Conservation (phyloP, 305 asterid species). For the Fraxinus floribunda region DNA sequence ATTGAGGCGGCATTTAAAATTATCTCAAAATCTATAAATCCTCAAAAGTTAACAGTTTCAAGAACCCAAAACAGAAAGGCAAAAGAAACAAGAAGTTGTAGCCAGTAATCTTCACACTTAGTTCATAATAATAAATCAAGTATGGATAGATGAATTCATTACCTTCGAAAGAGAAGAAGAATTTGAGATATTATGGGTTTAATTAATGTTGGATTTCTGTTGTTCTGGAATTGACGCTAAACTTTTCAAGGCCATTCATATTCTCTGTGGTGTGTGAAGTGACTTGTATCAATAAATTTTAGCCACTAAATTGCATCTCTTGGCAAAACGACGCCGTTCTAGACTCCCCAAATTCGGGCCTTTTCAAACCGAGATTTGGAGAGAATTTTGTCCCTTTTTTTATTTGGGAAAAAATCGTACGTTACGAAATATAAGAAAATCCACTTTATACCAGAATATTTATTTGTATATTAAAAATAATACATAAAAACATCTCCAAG, state of each 20-base stretch:
- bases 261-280: constrained; percentile 7
- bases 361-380: neutral
- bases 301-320: constrained; percentile 16
- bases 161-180: neutral
- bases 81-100: neutral
- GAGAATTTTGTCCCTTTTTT: neutral
- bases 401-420: neutral
- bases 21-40: neutral
- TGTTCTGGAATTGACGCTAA: constrained; percentile 12
- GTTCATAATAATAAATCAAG: neutral
- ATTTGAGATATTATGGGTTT: neutral
- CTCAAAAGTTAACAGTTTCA: neutral
- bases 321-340: constrained; percentile 22
- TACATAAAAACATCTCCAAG: too few relatives aligned
- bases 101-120: neutral
- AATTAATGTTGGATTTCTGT: neutral
- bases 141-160: neutral
- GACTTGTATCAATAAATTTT: neutral
- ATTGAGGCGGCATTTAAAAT: constrained; percentile 18
- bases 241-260: constrained; percentile 41
- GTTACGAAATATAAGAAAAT: too few relatives aligned
- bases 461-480: too few relatives aligned
- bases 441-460: too few relatives aligned
- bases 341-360: neutral
- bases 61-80: neutral